Evolutionary conservation across 208 protist species (phyloP), one percentile per base, ranked within the genome.

Genomic region (Willaertia magna): DNA sequence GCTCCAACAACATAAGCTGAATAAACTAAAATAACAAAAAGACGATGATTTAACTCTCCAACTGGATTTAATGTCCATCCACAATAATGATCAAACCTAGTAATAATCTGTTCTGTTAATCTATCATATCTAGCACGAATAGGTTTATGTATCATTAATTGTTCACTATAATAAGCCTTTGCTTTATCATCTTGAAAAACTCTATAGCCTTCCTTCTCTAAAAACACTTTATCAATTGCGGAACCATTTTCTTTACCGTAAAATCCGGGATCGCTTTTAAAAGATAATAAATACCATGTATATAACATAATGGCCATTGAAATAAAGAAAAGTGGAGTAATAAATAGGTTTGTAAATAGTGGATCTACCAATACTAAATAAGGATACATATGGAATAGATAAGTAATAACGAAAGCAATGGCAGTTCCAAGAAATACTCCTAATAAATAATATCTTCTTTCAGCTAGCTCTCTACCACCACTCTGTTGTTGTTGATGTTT

Each of bases 21-120:
- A 11, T 18, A 44, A 4, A 79, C 40, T 59, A 55, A 83, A 26
- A 43, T 11, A 18, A 79, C 16, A n/a, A 85, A 88, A n/a, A 22
- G 26, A 2, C 18, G 0, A 44, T 88, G 84, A 55, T 88, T 88
- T 3, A 2, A 16, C 0, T 20, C 22, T 47, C 86, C 86, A 61
- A 88, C 40, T 0, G 78, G 42, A n/a, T 34, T 85, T 20, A 79
- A 22, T 16, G 39, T 34, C 55, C 85, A 88, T 30, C 1, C 30
- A 42, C 86, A 88, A 40, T 86, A 86, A 43, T 88, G 86, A 79
- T 88, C 86, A 34, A 88, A 87, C 39, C 55, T 4, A 61, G 11
- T 7, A 48, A 88, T 46, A 74, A 86, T 87, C 22, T 43, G 44
- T 6, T 87, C 61, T 7, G 48, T 74, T 0, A 81, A 7, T 74